Percentiles rank a stretch among this genome's conserved stretches.
Conservation (phyloP, 208 protist genomes). For the Crithidia brevicula region DNA sequence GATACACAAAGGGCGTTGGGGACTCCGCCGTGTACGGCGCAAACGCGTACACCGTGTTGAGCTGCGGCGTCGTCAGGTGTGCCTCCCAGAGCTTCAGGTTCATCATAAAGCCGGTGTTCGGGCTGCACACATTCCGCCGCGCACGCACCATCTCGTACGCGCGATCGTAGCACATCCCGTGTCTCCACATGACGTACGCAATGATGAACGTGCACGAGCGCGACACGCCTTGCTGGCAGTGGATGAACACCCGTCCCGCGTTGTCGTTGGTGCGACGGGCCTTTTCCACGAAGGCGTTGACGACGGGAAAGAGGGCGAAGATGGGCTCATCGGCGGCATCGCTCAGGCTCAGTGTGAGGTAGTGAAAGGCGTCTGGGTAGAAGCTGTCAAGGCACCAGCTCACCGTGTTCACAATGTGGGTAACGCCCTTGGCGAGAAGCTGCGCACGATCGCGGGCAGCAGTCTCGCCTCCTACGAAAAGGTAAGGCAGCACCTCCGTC, state of each 20-base stretch:
- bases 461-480: slow-evolving; percentile 83
- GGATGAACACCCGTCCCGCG: slow-evolving; percentile 87
- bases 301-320: slow-evolving; percentile 86
- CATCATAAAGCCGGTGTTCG: slow-evolving; percentile 92
- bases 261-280: slow-evolving; percentile 28
- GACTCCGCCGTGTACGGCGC: slow-evolving; percentile 55
- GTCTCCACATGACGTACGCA: slow-evolving; percentile 92
- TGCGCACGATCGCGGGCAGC: slow-evolving; percentile 65
- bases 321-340: slow-evolving; percentile 93
- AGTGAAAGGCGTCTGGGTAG: slow-evolving; percentile 80
- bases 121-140: slow-evolving; percentile 77
- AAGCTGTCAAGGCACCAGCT: slow-evolving; percentile 74
- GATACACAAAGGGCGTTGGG: slow-evolving; percentile 64
- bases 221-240: slow-evolving; percentile 96
- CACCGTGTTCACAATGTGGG: slow-evolving; percentile 93
- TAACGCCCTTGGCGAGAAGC: slow-evolving; percentile 89
- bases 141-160: slow-evolving; percentile 82
- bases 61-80: slow-evolving; percentile 49
- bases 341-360: slow-evolving; percentile 80
- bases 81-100: slow-evolving; percentile 83
- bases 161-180: slow-evolving; percentile 79
- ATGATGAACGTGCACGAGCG: slow-evolving; percentile 91
- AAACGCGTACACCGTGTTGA: slow-evolving; percentile 67
- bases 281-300: slow-evolving; percentile 89
- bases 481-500: slow-evolving; percentile 82